These are phyloP conservation scores for Crepidotus variabilis DNA, from an alignment of 768 basidiomycete species.

Conservation along the genomic window DNA sequence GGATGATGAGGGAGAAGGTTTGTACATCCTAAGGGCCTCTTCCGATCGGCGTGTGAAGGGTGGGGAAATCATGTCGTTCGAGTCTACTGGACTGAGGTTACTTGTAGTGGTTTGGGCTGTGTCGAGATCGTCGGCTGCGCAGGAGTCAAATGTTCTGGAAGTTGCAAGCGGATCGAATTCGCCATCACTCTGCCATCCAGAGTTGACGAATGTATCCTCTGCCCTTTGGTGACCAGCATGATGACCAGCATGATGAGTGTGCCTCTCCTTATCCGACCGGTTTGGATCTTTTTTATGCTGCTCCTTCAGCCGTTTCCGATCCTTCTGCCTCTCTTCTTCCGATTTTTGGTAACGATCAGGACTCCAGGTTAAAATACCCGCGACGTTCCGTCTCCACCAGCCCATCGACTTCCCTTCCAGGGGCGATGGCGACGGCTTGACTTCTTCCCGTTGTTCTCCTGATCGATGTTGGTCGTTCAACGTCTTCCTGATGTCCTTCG, in stretches of 20 bases:
- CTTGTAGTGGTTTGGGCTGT: background rate
- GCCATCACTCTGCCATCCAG: conserved; percentile 8
- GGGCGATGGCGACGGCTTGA: background rate
- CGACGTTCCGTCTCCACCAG: conserved; percentile 8
- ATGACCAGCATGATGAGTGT: background rate
- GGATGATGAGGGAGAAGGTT: conserved; percentile 5
- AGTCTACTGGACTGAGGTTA: background rate
- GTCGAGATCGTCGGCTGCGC: background rate
- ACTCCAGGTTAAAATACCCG: conserved; percentile 7
- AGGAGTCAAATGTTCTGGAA: conserved; percentile 7
- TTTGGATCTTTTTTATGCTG: conserved; percentile 6
- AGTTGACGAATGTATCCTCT: background rate
- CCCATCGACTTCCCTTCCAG: conserved; percentile 4
- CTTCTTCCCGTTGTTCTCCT: background rate
- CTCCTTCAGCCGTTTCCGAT: conserved; percentile 13
- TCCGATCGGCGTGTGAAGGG: conserved; percentile 2
- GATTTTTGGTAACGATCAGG: conserved; percentile 1
- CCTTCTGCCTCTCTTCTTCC: background rate
- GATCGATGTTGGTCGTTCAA: background rate
- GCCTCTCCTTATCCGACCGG: conserved; percentile 3
- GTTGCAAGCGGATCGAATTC: conserved; percentile 4
- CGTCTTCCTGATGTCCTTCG: background rate
- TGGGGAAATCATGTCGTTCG: background rate
- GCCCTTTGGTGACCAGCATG: background rate
- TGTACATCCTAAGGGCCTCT: conserved; percentile 5